These are phyloP conservation scores for Emmonsiellopsis sp. DNA, from an alignment of 2,329 filamentous ascomycete species.

Conservation along the genomic window DNA sequence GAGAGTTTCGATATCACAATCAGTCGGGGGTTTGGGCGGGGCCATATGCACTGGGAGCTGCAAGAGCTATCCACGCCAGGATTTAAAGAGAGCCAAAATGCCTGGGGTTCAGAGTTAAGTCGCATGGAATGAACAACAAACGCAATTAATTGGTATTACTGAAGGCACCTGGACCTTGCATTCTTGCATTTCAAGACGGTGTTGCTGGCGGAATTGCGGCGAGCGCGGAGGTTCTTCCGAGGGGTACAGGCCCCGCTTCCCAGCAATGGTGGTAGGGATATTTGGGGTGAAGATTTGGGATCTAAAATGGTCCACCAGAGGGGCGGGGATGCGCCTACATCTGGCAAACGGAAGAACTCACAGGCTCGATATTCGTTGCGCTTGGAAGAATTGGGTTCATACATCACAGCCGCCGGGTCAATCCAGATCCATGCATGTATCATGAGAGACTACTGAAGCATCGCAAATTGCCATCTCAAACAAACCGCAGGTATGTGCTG, in stretches of 20 bases:
- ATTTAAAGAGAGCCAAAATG: background rate
- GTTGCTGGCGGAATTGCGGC: background rate
- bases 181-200: background rate
- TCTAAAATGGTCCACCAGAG: no score
- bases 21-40: background rate
- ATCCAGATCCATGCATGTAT: no score
- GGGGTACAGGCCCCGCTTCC: background rate
- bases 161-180: background rate
- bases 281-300: background rate
- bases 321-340: background rate
- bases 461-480: no score
- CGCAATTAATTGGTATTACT: background rate
- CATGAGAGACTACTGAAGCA: no score
- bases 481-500: no score
- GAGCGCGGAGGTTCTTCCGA: background rate
- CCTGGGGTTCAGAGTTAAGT: background rate
- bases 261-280: background rate
- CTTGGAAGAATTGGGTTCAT: background rate
- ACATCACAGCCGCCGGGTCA: no score
- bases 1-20: background rate
- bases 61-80: constrained; percentile 1
- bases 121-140: background rate
- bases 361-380: background rate
- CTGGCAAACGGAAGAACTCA: background rate
- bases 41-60: background rate